Percentiles rank a stretch among this genome's conserved stretches.
phyloP scores from a whole-genome alignment of 768 basidiomycete genomes.

The Lactarius psammicola region DNA sequence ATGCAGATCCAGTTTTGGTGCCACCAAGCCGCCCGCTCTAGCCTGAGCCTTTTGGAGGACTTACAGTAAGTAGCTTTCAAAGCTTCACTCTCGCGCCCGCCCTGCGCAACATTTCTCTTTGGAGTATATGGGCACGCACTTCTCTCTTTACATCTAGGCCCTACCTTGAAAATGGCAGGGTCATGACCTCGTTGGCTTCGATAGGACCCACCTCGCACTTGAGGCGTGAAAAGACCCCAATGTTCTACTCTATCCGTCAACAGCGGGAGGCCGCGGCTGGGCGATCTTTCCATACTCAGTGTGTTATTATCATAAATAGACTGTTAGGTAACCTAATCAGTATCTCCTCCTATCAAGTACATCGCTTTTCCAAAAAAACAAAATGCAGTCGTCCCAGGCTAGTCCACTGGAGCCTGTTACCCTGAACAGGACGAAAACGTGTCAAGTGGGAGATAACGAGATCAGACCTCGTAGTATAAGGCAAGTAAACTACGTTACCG shows the following conservation, averaged over 20 bases:
- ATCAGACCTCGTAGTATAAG: conserved; percentile 6
- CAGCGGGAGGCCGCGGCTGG: background rate
- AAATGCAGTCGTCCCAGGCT: background rate
- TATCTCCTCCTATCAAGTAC: background rate
- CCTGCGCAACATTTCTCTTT: background rate
- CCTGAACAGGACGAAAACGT: conserved; percentile 8
- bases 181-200: background rate
- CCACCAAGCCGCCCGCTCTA: too few species aligned
- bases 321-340: background rate
- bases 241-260: background rate
- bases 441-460: conserved; percentile 14
- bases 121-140: background rate
- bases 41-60: too few species aligned
- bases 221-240: background rate
- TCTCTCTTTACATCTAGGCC: background rate
- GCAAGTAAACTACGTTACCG: conserved; percentile 10
- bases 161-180: background rate
- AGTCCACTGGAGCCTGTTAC: conserved; percentile 6
- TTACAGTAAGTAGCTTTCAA: too few species aligned
- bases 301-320: background rate
- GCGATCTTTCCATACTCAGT: background rate
- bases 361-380: background rate
- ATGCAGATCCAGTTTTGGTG: too few species aligned
- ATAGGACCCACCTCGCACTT: background rate
- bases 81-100: too few species aligned